Conservation (phyloP, 768 basidiomycete species). For the Phylloporus arenicola region DNA sequence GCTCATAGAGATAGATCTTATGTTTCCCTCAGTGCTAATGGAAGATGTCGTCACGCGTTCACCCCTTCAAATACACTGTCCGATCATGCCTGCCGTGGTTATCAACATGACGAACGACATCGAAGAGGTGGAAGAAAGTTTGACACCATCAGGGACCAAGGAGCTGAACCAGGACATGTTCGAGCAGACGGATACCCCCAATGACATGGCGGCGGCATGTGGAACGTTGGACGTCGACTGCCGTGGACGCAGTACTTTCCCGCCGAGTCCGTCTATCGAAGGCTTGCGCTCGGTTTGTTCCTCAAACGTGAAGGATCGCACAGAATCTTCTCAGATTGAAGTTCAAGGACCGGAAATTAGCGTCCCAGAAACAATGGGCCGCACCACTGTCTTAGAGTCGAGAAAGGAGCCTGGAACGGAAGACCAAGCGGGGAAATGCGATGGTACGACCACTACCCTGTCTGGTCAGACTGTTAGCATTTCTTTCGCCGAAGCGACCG, state of each 20-base stretch:
- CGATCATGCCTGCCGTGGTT: constrained; percentile 1
- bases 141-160: not conserved
- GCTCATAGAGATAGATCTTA: not conserved
- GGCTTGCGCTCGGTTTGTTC: not conserved
- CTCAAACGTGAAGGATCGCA: no score
- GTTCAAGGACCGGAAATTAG: not conserved
- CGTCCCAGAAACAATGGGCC: not conserved
- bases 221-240: not conserved
- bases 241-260: not conserved
- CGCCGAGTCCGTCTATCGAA: not conserved
- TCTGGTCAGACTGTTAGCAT: not conserved
- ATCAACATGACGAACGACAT: not conserved
- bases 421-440: not conserved
- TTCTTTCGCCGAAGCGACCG: not conserved
- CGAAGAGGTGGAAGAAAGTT: not conserved
- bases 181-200: not conserved
- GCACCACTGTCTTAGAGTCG: not conserved
- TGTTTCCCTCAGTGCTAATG: not conserved
- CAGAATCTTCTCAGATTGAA: not conserved
- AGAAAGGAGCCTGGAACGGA: not conserved
- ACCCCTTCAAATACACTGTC: constrained; percentile 4
- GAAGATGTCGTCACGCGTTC: constrained; percentile 13
- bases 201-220: not conserved
- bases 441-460: not conserved
- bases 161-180: not conserved